Percentiles rank a stretch among this genome's conserved stretches.
phyloP scores from a whole-genome alignment of 805 yeast genomes.

The Zygosaccharomyces lentus region DNA sequence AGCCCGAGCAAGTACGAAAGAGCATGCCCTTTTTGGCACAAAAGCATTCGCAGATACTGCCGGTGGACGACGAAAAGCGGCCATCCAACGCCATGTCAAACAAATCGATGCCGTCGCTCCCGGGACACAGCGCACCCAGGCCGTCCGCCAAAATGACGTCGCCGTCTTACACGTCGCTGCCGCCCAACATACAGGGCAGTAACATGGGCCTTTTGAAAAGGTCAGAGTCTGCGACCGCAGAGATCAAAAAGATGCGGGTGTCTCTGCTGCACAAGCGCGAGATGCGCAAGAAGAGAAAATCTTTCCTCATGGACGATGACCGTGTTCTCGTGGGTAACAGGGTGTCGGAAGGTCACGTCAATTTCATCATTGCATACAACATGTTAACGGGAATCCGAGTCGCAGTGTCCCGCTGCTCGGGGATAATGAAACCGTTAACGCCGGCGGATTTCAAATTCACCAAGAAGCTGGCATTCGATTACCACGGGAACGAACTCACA shows the following conservation, averaged over 20 bases:
- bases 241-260: conserved; percentile 48
- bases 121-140: conserved; percentile 6
- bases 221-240: conserved; percentile 40
- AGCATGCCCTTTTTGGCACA: conserved; percentile 34
- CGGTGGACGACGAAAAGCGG: conserved; percentile 17
- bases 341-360: conserved; percentile 89
- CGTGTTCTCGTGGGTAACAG: conserved; percentile 68
- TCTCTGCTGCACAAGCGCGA: conserved; percentile 44
- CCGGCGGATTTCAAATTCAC: conserved; percentile 64
- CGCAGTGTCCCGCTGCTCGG: conserved; percentile 89
- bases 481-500: conserved; percentile 80
- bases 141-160: conserved; percentile 4
- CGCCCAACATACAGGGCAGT: conserved; percentile 8
- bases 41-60: conserved; percentile 36
- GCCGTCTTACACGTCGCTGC: conserved; percentile 13
- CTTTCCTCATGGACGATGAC: conserved; percentile 46
- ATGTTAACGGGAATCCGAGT: conserved; percentile 97
- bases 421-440: conserved; percentile 67
- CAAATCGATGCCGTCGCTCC: conserved; percentile 15
- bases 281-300: conserved; percentile 40
- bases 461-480: conserved; percentile 81
- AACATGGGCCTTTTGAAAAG: conserved; percentile 19
- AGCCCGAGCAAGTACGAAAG: conserved; percentile 18
- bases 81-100: conserved; percentile 1
- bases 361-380: conserved; percentile 90